Evolutionary conservation across 2,329 filamentous ascomycete species (phyloP), one percentile per base, ranked within the genome.

Genomic region (Rutstroemia sp.): DNA sequence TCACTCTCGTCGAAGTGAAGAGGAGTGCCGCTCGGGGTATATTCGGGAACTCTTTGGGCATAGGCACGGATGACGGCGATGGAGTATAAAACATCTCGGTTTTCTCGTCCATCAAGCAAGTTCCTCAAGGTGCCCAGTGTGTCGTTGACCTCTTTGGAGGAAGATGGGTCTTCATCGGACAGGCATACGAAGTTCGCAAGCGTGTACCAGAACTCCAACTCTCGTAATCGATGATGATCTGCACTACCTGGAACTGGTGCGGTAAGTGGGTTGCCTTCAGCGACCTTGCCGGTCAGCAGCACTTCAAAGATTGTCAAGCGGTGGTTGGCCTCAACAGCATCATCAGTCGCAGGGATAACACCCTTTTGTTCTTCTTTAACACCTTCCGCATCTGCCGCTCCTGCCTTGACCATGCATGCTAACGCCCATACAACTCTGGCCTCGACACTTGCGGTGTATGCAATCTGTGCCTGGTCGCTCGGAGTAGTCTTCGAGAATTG

Each of bases 51-150:
- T 47, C 83, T 81, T 34, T 84, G 83, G 47, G 87, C 84, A 50
- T 91, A 77, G 60, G 92, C 83, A 25, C 90, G 84, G 16, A 88
- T 84, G 55, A 95, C 82, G 8, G 88, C 89, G 62, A 96, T 86
- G 0, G 89, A 94, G 72, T 96, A 96, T 56, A 96, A 81, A 17
- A 96, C 86, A 69, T 96, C 91, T 53, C 92, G 84, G 66, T 92
- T 94, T 73, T 96, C 92, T 23, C 86, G 81, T 48, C 87, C 87
- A 63, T 90, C 87, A 12, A 96, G 78, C 21, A 92, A 77, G 56
- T 79, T 79, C 34, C 89, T 84, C 70, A 90, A 81, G 51, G 78
- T 78, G 4, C 71, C 72, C 30, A 96, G 74, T 1, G 82, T 80
- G 25, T 83, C 79, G 53, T 91, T 86, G 38, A 89, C 81, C 54